Percentiles rank a stretch among this genome's conserved stretches.
Conservation (phyloP, 192 early-diverging fungal genomes). For the Umbelopsis isabellina region DNA sequence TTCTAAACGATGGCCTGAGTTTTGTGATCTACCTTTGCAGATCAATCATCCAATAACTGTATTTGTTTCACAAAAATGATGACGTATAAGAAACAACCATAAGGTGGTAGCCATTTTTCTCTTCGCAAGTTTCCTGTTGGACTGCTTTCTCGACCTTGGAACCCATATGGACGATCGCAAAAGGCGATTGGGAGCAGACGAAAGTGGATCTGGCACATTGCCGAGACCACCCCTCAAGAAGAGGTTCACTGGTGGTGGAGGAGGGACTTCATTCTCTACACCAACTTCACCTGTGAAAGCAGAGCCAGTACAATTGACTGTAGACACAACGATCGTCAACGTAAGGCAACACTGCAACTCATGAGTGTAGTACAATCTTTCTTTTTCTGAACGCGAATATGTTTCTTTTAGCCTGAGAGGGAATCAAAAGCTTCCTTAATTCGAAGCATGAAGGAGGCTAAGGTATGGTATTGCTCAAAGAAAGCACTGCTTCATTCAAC, state of each 20-base stretch:
- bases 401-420: constrained; percentile 9
- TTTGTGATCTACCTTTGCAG: too few species aligned
- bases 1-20: too few species aligned
- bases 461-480: neutral
- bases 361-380: neutral
- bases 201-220: constrained; percentile 2
- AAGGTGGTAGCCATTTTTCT: neutral
- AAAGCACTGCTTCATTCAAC: neutral
- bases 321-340: neutral
- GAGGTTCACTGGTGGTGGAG: constrained; percentile 21
- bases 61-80: neutral
- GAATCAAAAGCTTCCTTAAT: constrained; percentile 16
- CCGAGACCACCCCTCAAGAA: constrained; percentile 26
- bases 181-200: constrained; percentile 21
- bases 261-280: neutral
- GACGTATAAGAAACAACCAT: neutral
- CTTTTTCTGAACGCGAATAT: neutral
- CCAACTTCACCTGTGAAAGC: neutral
- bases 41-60: too few species aligned
- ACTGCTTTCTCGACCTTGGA: constrained; percentile 21
- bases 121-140: neutral
- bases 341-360: neutral
- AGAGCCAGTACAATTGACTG: neutral
- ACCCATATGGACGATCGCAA: constrained; percentile 19
- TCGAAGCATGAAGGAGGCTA: constrained; percentile 15